Percentiles rank a stretch among this genome's conserved stretches.
phyloP scores from a whole-genome alignment of 1,284 basidiomycete species.

The Ceratobasidium sp. region DNA sequence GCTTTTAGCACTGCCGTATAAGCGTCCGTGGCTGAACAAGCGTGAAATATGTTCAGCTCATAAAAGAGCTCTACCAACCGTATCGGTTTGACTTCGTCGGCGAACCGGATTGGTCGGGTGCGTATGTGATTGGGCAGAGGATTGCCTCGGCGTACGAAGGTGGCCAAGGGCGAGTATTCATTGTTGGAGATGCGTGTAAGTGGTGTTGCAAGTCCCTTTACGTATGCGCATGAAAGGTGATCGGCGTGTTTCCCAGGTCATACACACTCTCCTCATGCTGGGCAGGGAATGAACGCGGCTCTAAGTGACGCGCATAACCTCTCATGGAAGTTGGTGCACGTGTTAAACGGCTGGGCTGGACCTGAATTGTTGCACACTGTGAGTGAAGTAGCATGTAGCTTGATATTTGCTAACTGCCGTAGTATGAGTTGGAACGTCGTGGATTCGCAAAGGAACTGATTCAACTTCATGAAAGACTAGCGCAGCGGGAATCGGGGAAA shows the following conservation, averaged over 20 bases:
- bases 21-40: no score
- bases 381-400: not conserved
- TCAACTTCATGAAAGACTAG: constrained; percentile 21
- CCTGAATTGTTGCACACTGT: constrained; percentile 17
- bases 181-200: constrained; percentile 54
- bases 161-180: constrained; percentile 52
- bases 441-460: constrained; percentile 28
- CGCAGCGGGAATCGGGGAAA: constrained; percentile 6
- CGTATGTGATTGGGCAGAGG: constrained; percentile 52
- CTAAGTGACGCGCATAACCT: constrained; percentile 56
- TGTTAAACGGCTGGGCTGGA: constrained; percentile 23
- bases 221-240: not conserved
- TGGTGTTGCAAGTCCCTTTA: no score
- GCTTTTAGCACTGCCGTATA: not conserved
- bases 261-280: constrained; percentile 57
- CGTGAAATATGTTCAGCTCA: not conserved
- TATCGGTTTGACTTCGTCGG: constrained; percentile 23
- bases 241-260: constrained; percentile 47
- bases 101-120: constrained; percentile 6
- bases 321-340: constrained; percentile 32
- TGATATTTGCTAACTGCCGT: not conserved
- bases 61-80: constrained; percentile 24
- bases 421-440: constrained; percentile 34
- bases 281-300: constrained; percentile 56
- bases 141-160: constrained; percentile 55